Evolutionary conservation across 352 stramenopile species (phyloP).

Genomic region (Phytophthora pini): DNA sequence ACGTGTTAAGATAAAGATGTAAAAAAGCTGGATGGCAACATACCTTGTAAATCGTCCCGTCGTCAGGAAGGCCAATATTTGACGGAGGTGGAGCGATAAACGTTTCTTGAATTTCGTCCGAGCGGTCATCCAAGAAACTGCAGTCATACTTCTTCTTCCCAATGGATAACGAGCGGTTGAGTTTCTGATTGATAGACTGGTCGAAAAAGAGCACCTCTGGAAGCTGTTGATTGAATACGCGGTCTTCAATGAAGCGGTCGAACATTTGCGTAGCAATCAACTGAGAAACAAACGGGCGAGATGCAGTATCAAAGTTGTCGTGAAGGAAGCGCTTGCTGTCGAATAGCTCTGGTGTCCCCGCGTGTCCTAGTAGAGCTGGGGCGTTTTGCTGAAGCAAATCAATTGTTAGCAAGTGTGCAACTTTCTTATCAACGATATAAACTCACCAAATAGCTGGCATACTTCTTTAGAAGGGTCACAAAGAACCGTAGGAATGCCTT

Average conservation of each 20-base stretch:
- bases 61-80: constrained; percentile 79
- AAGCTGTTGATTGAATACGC: constrained; percentile 65
- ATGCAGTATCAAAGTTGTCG: constrained; percentile 67
- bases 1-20: neutral
- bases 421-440: neutral
- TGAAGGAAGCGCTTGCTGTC: constrained; percentile 72
- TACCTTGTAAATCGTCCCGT: constrained; percentile 80
- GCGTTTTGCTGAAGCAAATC: constrained; percentile 33
- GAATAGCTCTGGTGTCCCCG: constrained; percentile 58
- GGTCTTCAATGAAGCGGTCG: constrained; percentile 84
- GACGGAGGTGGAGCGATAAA: constrained; percentile 84
- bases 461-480: constrained; percentile 83
- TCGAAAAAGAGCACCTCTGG: constrained; percentile 87
- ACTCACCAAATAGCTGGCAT: constrained; percentile 74
- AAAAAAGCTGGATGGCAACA: constrained; percentile 11
- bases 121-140: constrained; percentile 79
- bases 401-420: constrained; percentile 2
- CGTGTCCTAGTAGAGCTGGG: constrained; percentile 21
- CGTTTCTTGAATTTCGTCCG: constrained; percentile 81
- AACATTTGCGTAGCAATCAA: constrained; percentile 86
- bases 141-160: constrained; percentile 88
- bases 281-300: constrained; percentile 65
- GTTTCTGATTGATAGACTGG: constrained; percentile 88
- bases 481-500: constrained; percentile 86
- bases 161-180: constrained; percentile 77